A percentile compares a stretch with the other conserved stretches of the same genome.
Evolutionary conservation across 2,329 filamentous ascomycete genomes (phyloP).

Genomic region (Colletotrichum viniferum): DNA sequence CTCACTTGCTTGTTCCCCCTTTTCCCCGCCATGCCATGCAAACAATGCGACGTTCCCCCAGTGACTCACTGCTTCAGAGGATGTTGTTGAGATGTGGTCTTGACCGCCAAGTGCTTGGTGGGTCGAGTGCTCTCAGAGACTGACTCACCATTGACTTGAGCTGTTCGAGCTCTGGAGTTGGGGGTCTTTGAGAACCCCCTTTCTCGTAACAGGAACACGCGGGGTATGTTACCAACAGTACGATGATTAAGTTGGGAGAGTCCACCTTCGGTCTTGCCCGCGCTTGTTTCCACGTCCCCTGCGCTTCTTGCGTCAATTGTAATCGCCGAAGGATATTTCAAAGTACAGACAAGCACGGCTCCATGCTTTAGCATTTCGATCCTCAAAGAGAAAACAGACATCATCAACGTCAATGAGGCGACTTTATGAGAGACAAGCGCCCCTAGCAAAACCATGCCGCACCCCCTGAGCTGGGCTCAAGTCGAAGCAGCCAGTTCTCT

Average conservation of each 20-base stretch:
- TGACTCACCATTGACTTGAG: neutral
- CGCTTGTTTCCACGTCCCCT: neutral
- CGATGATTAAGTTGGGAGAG: neutral
- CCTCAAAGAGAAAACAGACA: neutral
- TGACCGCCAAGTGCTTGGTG: neutral
- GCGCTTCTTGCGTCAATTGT: neutral
- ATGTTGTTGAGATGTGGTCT: neutral
- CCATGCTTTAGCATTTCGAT: neutral
- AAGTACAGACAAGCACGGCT: neutral
- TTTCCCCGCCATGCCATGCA: neutral
- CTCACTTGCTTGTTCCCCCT: constrained; percentile 25
- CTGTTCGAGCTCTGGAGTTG: neutral
- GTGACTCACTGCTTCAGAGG: neutral
- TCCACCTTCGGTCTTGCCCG: neutral
- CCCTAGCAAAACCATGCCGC: neutral
- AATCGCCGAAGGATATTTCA: neutral
- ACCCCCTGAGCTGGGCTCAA: neutral
- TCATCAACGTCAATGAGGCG: neutral
- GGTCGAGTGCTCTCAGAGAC: neutral
- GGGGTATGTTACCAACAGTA: neutral
- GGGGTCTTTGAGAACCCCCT: neutral
- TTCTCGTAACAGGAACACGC: neutral
- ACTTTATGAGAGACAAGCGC: neutral
- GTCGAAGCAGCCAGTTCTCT: neutral
- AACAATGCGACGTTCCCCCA: neutral